phyloP scores from a whole-genome alignment of 1,284 basidiomycete genomes.

The Coriolopsis trogii region DNA sequence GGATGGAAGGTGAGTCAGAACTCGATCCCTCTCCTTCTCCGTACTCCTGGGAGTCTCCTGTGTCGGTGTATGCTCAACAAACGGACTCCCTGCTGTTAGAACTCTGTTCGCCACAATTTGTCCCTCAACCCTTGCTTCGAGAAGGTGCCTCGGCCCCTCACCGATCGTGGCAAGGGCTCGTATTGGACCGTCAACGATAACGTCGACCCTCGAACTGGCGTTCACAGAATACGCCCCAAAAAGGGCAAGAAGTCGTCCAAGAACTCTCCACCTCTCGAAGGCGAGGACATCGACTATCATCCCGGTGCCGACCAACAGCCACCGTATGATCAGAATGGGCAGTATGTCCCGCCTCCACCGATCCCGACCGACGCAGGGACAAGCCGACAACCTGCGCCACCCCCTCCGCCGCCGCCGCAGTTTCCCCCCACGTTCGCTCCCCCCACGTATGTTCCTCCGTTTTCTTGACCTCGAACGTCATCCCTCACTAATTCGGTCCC shows the following conservation, averaged over 20 bases:
- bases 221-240: conserved; percentile 83
- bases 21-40: not conserved
- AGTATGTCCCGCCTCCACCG: conserved; percentile 55
- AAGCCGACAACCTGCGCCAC: conserved; percentile 44
- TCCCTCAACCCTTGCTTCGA: conserved; percentile 94
- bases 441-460: conserved; percentile 40
- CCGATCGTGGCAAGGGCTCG: conserved; percentile 85
- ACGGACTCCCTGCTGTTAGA: conserved; percentile 48
- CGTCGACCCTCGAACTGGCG: conserved; percentile 82
- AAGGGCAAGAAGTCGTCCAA: conserved; percentile 61
- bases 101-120: conserved; percentile 93
- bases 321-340: conserved; percentile 55
- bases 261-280: conserved; percentile 33
- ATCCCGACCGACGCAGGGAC: conserved; percentile 62
- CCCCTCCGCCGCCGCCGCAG: conserved; percentile 58
- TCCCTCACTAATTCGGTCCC: not conserved
- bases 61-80: not conserved
- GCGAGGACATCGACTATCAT: conserved; percentile 60
- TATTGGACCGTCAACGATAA: conserved; percentile 90
- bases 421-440: conserved; percentile 41
- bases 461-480: not conserved
- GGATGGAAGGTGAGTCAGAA: conserved; percentile 76
- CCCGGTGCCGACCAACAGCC: conserved; percentile 37
- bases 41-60: not conserved
- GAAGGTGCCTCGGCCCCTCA: conserved; percentile 86